Evolutionary conservation across 768 basidiomycete genomes (phyloP).

Genomic region (Lactarius sanguifluus): DNA sequence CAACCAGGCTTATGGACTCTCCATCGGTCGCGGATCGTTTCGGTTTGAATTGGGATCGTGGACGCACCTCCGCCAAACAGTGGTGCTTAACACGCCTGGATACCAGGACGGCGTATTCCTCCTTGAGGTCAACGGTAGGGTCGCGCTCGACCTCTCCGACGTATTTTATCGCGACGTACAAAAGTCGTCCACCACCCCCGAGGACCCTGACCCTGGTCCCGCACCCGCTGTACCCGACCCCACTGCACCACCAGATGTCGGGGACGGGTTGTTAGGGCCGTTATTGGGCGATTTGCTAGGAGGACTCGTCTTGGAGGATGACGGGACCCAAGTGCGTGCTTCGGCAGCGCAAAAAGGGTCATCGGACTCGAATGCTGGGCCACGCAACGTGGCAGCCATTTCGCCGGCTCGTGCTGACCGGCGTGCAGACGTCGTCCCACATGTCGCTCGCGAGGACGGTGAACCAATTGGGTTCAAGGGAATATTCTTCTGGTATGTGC

Average conservation of each 20-base stretch:
- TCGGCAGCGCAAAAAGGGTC: background rate
- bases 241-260: constrained; percentile 5
- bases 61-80: constrained; percentile 71
- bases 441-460: constrained; percentile 5
- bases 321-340: background rate
- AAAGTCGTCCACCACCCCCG: background rate
- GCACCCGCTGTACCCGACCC: constrained; percentile 25
- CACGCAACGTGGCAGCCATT: background rate
- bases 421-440: background rate
- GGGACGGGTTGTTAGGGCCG: background rate
- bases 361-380: background rate
- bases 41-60: constrained; percentile 58
- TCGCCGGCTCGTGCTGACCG: background rate
- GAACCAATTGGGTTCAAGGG: constrained; percentile 42
- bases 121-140: constrained; percentile 60
- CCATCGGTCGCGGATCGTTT: constrained; percentile 74
- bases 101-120: constrained; percentile 61
- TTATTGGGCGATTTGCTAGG: constrained; percentile 5
- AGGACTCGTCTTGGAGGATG: background rate
- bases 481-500: constrained; percentile 71
- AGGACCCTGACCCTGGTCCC: constrained; percentile 26
- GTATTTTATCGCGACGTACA: constrained; percentile 54
- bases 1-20: constrained; percentile 65
- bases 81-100: constrained; percentile 74
- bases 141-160: constrained; percentile 53